phyloP scores from a whole-genome alignment of 2,329 filamentous ascomycete genomes.

The Nannizziopsis barbatae region DNA sequence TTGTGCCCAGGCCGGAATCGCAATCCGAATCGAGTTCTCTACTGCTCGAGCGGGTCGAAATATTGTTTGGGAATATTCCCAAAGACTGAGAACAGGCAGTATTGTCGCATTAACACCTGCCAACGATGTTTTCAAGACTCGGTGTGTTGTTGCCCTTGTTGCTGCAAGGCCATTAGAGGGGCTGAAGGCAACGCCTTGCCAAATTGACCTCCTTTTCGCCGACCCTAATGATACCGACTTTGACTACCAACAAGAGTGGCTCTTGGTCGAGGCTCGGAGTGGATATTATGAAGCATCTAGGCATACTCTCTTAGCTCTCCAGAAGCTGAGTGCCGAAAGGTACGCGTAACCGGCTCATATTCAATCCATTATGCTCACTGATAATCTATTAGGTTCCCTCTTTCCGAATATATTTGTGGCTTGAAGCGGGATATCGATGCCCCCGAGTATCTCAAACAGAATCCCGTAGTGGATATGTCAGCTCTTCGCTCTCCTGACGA shows the following conservation, averaged over 20 bases:
- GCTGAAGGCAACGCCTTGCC: conserved; percentile 54
- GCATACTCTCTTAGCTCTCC: conserved; percentile 61
- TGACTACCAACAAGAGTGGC: conserved; percentile 56
- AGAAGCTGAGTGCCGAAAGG: conserved; percentile 50
- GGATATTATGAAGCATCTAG: conserved; percentile 70
- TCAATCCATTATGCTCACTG: neutral
- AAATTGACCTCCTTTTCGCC: conserved; percentile 66
- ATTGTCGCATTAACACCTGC: conserved; percentile 46
- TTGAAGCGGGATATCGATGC: conserved; percentile 33
- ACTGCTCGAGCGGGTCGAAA: conserved; percentile 52
- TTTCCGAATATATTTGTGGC: conserved; percentile 35
- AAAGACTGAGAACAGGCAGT: conserved; percentile 45
- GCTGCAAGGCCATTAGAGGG: conserved; percentile 56
- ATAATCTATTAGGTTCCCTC: conserved; percentile 30
- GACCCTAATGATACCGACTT: conserved; percentile 49
- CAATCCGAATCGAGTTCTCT: conserved; percentile 60
- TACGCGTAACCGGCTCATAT: conserved; percentile 17
- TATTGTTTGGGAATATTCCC: conserved; percentile 57
- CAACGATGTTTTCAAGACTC: conserved; percentile 49
- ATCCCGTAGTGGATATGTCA: conserved; percentile 43
- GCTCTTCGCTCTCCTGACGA: conserved; percentile 30
- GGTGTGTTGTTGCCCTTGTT: conserved; percentile 60
- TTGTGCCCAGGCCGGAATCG: conserved; percentile 51
- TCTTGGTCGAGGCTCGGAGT: conserved; percentile 66
- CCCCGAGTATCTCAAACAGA: conserved; percentile 43